Conservation (phyloP, 139 green algal genomes). For the Pleodorina starrii region DNA sequence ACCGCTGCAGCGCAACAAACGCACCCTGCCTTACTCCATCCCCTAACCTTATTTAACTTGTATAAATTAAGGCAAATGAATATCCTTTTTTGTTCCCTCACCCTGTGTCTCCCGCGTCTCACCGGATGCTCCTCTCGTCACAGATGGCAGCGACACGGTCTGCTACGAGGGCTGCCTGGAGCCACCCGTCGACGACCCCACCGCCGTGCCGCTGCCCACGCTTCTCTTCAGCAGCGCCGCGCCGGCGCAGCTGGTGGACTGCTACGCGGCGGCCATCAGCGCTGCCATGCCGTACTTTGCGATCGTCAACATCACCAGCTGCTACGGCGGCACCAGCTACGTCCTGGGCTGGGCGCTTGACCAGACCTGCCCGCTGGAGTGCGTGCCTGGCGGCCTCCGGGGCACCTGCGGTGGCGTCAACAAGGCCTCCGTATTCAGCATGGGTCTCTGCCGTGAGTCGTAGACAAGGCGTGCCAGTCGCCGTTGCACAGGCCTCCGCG, state of each 20-base stretch:
- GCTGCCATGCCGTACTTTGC: neutral
- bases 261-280: neutral
- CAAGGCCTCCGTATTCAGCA: constrained; percentile 35
- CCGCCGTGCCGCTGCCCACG: neutral
- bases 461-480: neutral
- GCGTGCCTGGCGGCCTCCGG: neutral
- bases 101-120: neutral
- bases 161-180: constrained; percentile 38
- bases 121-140: neutral
- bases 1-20: too few relatives aligned
- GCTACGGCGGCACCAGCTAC: neutral
- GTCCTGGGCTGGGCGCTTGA: constrained; percentile 5
- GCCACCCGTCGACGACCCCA: neutral
- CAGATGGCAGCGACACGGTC: neutral
- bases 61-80: neutral
- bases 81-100: neutral
- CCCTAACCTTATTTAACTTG: too few relatives aligned
- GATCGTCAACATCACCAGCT: neutral
- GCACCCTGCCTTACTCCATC: too few relatives aligned
- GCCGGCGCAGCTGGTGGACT: neutral
- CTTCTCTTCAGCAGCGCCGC: neutral
- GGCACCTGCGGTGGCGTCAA: neutral
- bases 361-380: constrained; percentile 19
- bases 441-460: constrained; percentile 33
- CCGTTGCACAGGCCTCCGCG: neutral